Base-by-base conservation (phyloP, 345 rosid genomes). In the Linum usitatissimum region DNA sequence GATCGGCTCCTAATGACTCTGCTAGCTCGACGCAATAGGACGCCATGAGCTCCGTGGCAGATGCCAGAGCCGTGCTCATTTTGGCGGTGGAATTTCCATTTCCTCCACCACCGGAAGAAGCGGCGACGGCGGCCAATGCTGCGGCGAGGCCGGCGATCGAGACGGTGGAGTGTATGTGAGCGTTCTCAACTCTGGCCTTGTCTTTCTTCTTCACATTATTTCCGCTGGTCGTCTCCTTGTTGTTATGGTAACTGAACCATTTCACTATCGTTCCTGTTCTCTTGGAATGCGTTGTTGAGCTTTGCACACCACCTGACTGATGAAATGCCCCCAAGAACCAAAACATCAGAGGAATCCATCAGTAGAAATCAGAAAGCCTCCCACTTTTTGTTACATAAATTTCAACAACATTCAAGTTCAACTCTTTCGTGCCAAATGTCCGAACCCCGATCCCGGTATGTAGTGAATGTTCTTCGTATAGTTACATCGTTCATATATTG, bases 111-210 rank as follows among this genome's bases (percentile, higher is more conserved):
- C 38, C 38, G 38, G 38, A 4, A 19, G 82, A 76, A 14, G 86
- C 83, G n/a, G 92, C 73, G 54, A 75, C 85, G n/a, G 95, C 79
- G 20, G 99, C 97, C 73, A 93, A 68, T 7, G 85, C 99, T n/a
- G 95, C 95, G 2, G 99, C 99, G 66, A 93, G 78, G 55, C 91
- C 90, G 0, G 99, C 97, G 68, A 93, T 70, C 23, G 99, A 87
- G 55, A 89, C 62, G 28, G 94, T 81, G 7, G 99, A 83, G 70
- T 93, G 96, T 67, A 83, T 57, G 15, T 70, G 84, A 0, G 97
- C 95, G 42, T 79, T 87, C 58, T 93, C 99, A 15, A 84, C 77
- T 0, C 99, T 85, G 1, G 74, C 80, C 74, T 70, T 80, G 19
- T 93, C 99, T 69, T 89, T 93, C 82, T 82, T 92, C 83, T 77